Evolutionary conservation across 2,329 filamentous ascomycete species (phyloP).

Genomic region (Colletotrichum phormii): DNA sequence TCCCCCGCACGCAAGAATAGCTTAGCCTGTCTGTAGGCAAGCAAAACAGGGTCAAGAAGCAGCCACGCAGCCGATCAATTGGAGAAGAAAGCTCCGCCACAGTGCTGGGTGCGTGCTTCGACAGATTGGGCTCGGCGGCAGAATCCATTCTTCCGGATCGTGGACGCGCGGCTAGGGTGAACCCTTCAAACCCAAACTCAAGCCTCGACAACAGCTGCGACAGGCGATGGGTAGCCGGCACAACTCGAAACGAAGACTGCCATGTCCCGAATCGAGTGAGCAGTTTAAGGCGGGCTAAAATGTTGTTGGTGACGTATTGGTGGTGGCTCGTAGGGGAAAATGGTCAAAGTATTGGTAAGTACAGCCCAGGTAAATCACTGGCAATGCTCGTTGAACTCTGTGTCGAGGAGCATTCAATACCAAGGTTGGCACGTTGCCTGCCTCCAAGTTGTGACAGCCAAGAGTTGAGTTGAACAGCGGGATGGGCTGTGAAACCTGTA

Average conservation of each 20-base stretch:
- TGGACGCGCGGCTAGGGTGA: constrained; percentile 16
- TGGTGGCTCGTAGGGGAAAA: neutral
- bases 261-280: neutral
- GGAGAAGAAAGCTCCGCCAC: neutral
- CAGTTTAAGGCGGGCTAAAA: too few species aligned
- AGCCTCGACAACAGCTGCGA: constrained; percentile 3
- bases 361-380: neutral
- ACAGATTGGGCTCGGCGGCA: neutral
- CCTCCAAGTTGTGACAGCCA: neutral
- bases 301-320: neutral
- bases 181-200: constrained; percentile 2
- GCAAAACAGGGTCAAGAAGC: neutral
- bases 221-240: neutral
- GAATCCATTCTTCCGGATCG: neutral
- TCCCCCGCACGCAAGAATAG: neutral
- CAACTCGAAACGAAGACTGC: constrained; percentile 11
- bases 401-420: neutral
- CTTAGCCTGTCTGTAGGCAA: neutral
- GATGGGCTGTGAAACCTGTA: constrained; percentile 9
- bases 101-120: neutral
- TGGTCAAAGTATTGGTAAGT: neutral
- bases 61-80: neutral
- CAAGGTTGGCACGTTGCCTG: neutral
- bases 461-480: constrained; percentile 26
- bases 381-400: neutral